These are phyloP conservation scores for Vinca minor DNA, from an alignment of 257 asterid genomes.

Conservation along the genomic window DNA sequence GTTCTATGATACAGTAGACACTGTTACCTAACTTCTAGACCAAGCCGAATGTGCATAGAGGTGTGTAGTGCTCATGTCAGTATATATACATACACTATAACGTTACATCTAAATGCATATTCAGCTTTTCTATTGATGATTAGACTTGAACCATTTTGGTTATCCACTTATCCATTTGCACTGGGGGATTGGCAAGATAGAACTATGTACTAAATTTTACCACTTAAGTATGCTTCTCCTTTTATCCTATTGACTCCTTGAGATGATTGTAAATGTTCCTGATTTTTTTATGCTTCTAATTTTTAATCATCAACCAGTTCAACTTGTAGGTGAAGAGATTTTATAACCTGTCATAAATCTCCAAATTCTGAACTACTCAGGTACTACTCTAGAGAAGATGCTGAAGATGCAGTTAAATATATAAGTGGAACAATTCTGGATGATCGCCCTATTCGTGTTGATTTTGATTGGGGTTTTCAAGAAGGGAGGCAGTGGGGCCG, in stretches of 20 bases:
- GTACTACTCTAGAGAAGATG: conserved; percentile 90
- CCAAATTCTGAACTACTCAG: conserved; percentile 30
- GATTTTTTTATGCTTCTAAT: background rate
- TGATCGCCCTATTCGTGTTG: conserved; percentile 98
- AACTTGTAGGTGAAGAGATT: background rate
- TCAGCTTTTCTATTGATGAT: background rate
- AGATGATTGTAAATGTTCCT: background rate
- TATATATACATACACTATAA: background rate
- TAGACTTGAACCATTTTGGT: background rate
- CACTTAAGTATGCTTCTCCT: background rate
- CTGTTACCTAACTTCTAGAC: background rate
- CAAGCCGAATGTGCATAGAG: background rate
- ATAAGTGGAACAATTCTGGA: conserved; percentile 97
- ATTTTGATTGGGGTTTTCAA: conserved; percentile 98
- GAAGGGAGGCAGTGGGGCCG: conserved; percentile 99
- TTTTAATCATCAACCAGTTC: background rate
- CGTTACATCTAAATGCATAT: background rate
- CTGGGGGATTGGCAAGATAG: background rate
- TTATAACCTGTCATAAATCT: background rate
- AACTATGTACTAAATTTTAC: background rate
- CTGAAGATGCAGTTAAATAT: conserved; percentile 84
- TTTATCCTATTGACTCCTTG: background rate
- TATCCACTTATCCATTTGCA: background rate
- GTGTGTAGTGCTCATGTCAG: too few relatives aligned
- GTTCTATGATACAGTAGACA: background rate